Base-by-base conservation (phyloP, 345 rosid species). In the Hibiscus trionum region DNA sequence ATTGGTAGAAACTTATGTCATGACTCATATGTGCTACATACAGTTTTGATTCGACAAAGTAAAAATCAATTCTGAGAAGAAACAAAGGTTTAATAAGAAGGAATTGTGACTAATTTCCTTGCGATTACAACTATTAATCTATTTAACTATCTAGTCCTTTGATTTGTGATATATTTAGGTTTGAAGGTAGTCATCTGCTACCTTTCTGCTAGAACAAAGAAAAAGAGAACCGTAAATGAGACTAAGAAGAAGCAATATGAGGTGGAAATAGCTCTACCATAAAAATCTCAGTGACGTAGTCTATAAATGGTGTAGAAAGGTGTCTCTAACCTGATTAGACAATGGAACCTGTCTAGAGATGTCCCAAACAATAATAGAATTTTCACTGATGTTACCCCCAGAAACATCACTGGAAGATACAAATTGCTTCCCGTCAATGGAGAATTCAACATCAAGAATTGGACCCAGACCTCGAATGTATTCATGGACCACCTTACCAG, bases 331-430 rank as follows among this genome's bases (percentile, higher is more conserved):
- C 96, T 92, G 97, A 77, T 92, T 89, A 57, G 99, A 95, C 49
- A 90, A 81, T 15, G 94, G 93, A 80, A 92, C 77, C 78, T 88
- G 86, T 61, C 94, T 82, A 0, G 82, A 71, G 39, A 92, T 66
- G 66, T 95, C 97, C 99, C 97, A 95, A 50, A 89, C 89, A 19
- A 86, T 79, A 75, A 95, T 75, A 24, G 96, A 85, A 63, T 92
- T 92, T 80, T 92, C 98, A 42, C 91, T 92, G 66, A 81, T 80
- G 76, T 90, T 92, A 72, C 86, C 76, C 57, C 88, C 80, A 4
- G 90, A 85, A 29, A 92, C 93, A 80, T 92, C 93, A 69, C 96
- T 89, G 7, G 96, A 92, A 72, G 93, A 90, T 72, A 90, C 77
- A 68, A 95, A 90, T 60, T 82, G 87, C 69, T 81, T 89, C 59